A percentile compares a stretch with the other conserved stretches of the same genome.
phyloP scores from a whole-genome alignment of 306 rosid genomes.

The Neltuma alba region DNA sequence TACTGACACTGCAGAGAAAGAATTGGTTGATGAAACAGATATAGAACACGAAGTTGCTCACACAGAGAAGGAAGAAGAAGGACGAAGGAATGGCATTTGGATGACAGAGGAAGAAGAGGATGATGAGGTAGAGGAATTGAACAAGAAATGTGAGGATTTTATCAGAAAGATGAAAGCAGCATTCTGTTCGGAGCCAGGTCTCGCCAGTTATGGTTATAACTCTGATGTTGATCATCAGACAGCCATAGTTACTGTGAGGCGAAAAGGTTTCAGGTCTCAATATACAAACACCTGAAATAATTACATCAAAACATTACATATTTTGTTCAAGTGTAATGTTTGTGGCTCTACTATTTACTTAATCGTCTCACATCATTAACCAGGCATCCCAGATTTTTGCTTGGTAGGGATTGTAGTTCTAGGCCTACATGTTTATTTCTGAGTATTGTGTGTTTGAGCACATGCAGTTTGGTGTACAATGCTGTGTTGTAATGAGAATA shows the following conservation, averaged over 20 bases:
- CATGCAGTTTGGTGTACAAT: neutral
- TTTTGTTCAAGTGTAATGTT: too few relatives aligned
- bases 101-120: constrained; percentile 31
- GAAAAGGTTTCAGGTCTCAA: neutral
- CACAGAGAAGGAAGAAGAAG: too few relatives aligned
- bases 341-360: too few relatives aligned
- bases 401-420: constrained; percentile 8
- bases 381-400: constrained; percentile 33
- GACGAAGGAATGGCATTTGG: neutral
- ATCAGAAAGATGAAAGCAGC: constrained; percentile 66
- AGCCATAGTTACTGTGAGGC: constrained; percentile 16
- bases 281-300: too few relatives aligned
- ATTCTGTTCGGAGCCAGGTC: constrained; percentile 48
- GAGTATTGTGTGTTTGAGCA: neutral
- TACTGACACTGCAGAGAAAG: too few relatives aligned
- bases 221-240: constrained; percentile 9
- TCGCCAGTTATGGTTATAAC: neutral
- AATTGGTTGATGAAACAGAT: too few relatives aligned
- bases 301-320: too few relatives aligned
- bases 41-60: too few relatives aligned
- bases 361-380: too few relatives aligned
- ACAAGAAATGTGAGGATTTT: constrained; percentile 81
- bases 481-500: neutral
- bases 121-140: constrained; percentile 63
- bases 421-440: neutral